Percentiles rank a stretch among this genome's conserved stretches.
Conservation (phyloP, 2,329 filamentous ascomycete genomes). For the Fusarium newnesense region DNA sequence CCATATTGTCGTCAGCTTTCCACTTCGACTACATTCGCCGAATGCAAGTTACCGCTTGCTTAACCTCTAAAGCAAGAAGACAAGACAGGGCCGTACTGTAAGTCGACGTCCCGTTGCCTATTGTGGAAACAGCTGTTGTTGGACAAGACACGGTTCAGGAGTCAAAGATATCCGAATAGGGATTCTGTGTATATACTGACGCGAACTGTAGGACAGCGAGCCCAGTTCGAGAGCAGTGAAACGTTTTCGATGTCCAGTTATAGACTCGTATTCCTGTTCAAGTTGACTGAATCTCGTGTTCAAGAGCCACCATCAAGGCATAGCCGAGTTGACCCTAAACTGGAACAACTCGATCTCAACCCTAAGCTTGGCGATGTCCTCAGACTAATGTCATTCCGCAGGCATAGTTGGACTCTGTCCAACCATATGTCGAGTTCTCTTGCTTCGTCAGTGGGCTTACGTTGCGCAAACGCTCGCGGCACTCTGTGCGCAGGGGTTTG, state of each 20-base stretch:
- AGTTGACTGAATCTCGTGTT: conserved; percentile 9
- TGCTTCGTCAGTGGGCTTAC: background rate
- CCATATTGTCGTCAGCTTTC: conserved; percentile 23
- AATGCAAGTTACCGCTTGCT: conserved; percentile 17
- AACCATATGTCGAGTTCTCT: background rate
- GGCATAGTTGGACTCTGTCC: background rate
- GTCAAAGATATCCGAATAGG: background rate
- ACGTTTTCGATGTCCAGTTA: conserved; percentile 3
- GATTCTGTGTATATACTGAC: conserved; percentile 19
- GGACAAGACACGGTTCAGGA: conserved; percentile 9
- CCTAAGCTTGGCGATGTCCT: background rate
- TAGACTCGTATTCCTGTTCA: background rate
- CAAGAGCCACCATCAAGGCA: background rate
- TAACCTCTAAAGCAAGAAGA: background rate
- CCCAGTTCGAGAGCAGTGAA: conserved; percentile 7
- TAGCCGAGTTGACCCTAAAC: background rate
- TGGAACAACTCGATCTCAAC: conserved; percentile 14
- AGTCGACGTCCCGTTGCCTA: background rate
- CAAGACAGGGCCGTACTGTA: background rate
- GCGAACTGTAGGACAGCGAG: conserved; percentile 13
- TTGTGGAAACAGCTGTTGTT: conserved; percentile 10
- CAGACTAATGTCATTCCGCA: background rate
- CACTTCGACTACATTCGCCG: background rate
- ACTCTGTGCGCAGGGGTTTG: background rate
- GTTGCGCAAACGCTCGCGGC: conserved; percentile 2